A percentile compares a stretch with the other conserved stretches of the same genome.
Conservation (phyloP, 2,329 filamentous ascomycete species). For the Microcera coccophila region DNA sequence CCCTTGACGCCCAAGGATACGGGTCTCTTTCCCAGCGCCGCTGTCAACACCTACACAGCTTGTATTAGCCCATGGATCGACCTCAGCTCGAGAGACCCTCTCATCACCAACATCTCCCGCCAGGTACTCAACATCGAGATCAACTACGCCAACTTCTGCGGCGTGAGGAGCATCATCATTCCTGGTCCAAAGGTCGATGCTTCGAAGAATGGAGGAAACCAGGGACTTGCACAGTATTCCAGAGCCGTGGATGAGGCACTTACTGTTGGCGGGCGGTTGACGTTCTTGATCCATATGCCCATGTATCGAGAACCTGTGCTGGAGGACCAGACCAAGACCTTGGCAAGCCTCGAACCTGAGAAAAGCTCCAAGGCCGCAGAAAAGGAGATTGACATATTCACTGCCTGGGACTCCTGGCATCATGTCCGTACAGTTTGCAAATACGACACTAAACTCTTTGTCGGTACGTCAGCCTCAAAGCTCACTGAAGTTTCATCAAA, state of each 20-base stretch:
- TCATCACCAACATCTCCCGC: constrained; percentile 80
- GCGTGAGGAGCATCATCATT: constrained; percentile 76
- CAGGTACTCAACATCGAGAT: constrained; percentile 89
- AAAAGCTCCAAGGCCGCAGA: constrained; percentile 27
- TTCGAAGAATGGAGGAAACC: constrained; percentile 46
- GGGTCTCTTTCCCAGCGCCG: constrained; percentile 62
- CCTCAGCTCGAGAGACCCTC: constrained; percentile 73
- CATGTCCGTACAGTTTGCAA: constrained; percentile 78
- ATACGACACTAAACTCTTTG: constrained; percentile 74
- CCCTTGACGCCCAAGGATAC: constrained; percentile 80
- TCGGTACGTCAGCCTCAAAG: constrained; percentile 68
- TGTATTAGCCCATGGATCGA: constrained; percentile 92
- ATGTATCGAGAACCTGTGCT: constrained; percentile 72
- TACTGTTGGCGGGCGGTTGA: constrained; percentile 68
- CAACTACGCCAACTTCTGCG: constrained; percentile 93
- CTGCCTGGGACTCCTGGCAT: constrained; percentile 93
- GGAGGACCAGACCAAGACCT: constrained; percentile 49
- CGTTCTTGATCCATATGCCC: constrained; percentile 75
- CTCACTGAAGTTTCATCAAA: neutral
- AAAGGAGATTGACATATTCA: constrained; percentile 64
- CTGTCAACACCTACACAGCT: constrained; percentile 70
- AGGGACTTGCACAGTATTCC: constrained; percentile 69
- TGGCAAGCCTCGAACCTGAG: constrained; percentile 44
- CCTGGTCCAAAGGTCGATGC: constrained; percentile 69
- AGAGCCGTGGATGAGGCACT: constrained; percentile 79